Evolutionary conservation across 129 eudicot genomes (phyloP).

Genomic region (Helianthus tuberosus): DNA sequence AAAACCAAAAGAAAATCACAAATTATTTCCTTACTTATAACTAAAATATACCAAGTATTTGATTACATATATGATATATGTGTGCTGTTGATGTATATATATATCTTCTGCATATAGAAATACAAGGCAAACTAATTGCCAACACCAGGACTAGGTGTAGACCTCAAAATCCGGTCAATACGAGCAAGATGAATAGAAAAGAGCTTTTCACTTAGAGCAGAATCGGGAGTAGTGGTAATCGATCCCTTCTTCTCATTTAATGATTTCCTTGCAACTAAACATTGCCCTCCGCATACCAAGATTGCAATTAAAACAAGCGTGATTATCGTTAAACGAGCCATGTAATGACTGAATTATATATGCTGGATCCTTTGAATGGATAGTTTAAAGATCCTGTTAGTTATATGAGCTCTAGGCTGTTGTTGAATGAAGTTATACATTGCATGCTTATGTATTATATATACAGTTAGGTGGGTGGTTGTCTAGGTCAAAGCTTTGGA

Average conservation of each 20-base stretch:
- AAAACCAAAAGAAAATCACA: too few species aligned
- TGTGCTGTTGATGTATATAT: background rate
- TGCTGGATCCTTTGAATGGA: background rate
- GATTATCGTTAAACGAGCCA: conserved; percentile 40
- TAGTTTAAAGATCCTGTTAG: conserved; percentile 15
- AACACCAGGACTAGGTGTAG: conserved; percentile 67
- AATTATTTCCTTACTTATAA: too few species aligned
- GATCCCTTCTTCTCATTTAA: conserved; percentile 24
- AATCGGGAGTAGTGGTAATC: background rate
- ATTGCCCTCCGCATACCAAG: conserved; percentile 26
- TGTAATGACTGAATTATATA: conserved; percentile 21
- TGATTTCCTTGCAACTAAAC: conserved; percentile 49
- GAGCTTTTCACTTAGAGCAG: conserved; percentile 34
- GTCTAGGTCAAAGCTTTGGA: background rate
- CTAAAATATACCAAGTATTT: too few species aligned
- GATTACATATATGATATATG: too few species aligned
- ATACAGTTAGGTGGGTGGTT: conserved; percentile 3
- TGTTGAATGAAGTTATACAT: conserved; percentile 12
- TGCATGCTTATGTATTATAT: conserved; percentile 31
- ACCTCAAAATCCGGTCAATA: conserved; percentile 39
- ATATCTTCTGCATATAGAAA: conserved; percentile 2
- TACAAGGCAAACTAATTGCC: conserved; percentile 38
- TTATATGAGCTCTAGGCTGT: conserved; percentile 26
- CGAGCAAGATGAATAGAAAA: conserved; percentile 16
- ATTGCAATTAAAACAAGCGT: conserved; percentile 29